Base-by-base conservation (phyloP, 345 rosid species). In the Acer campestre region DNA sequence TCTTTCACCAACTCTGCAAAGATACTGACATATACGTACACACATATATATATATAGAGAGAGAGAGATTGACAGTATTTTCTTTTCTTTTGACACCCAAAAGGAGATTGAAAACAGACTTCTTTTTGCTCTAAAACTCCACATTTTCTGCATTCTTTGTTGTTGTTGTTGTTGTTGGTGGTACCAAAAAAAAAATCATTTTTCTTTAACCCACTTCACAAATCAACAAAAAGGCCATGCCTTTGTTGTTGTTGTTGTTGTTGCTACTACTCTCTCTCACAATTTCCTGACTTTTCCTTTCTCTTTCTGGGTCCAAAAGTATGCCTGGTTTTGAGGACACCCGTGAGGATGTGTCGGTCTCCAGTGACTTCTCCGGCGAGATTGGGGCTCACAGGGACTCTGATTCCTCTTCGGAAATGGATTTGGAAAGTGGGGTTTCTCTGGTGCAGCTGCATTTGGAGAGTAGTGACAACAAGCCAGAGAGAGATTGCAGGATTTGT, bases 401-500 rank as follows among this genome's bases (percentile, higher is more conserved):
- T 8, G 88, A 85, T 68, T 84, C 85, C 73, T 76, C 83, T 77
- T 85, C 88, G 6, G 90, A 90, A 38, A 79, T 85, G 58, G 75
- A 81, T 76, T 85, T 88, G 80, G 92, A 88, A 83, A 80, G 79
- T 63, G 94, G 92, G 75, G 58, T 16, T 58, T 81, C 74, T 80
- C 78, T 16, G 35, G 71, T 76, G 83, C 81, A 82, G 74, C 83
- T 78, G 82, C 88, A 84, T 88, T 83, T 78, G 42, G 38, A 35
- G 38, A 35, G 38, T 35, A 66, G 71, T 69, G 81, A 79, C 67
- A 78, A 79, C 70, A 78, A 83, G 65, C 63, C 13, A 1, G 83
- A 78, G 74, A 86, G 80, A 76, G 90, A 90, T 69, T 90, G 94
- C 80, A 88, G 94, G 84, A 90, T 90, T 88, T 90, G 92, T 77